phyloP scores from a whole-genome alignment of 75 land plant species.

The Chamaecyparis obtusa region DNA sequence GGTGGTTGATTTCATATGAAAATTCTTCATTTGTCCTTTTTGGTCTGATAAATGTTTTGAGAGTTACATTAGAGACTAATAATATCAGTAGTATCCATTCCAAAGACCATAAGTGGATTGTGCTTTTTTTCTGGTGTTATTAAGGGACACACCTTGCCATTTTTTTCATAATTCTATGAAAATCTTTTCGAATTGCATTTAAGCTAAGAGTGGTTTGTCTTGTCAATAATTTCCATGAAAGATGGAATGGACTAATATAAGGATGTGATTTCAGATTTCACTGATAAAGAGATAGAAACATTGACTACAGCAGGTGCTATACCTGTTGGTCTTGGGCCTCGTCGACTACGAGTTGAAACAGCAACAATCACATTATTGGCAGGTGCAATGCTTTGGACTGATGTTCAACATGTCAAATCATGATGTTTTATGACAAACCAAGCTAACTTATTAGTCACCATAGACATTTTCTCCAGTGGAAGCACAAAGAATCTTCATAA shows the following conservation, averaged over 20 bases:
- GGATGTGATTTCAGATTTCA: constrained; percentile 58
- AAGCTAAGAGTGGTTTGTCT: neutral
- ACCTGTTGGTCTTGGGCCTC: constrained; percentile 86
- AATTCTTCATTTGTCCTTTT: neutral
- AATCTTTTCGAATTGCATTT: neutral
- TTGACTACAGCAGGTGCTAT: constrained; percentile 70
- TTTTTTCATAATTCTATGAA: neutral
- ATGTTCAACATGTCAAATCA: constrained; percentile 23
- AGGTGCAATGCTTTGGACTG: constrained; percentile 69
- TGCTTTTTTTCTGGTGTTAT: neutral
- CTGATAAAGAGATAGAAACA: constrained; percentile 54
- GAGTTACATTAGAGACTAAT: neutral
- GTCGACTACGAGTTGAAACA: constrained; percentile 84
- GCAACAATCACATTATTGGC: constrained; percentile 81
- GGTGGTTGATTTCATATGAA: neutral
- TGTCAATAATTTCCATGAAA: neutral
- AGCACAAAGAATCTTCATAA: neutral
- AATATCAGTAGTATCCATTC: neutral
- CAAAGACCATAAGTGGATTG: neutral
- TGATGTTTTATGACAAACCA: neutral
- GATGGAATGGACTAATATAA: constrained; percentile 7
- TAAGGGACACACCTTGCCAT: neutral
- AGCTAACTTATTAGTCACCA: neutral
- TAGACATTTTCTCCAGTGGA: neutral
- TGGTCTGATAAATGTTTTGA: neutral